Conservation (phyloP, 1,139 yeast species). For the Diutina neorugosa region DNA sequence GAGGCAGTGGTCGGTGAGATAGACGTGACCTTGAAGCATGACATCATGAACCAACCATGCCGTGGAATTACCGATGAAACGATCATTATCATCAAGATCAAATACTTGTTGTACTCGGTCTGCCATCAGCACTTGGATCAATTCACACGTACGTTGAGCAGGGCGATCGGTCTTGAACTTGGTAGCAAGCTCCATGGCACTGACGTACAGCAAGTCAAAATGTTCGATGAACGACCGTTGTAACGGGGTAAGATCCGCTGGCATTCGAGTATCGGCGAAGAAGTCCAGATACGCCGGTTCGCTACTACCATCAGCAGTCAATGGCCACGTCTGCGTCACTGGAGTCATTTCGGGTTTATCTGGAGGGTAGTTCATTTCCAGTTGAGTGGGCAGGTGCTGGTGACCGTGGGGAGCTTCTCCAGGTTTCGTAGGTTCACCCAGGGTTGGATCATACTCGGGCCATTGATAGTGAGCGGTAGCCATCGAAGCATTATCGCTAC, state of each 20-base stretch:
- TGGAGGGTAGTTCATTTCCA: not conserved
- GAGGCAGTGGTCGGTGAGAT: constrained; percentile 52
- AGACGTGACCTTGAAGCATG: constrained; percentile 73
- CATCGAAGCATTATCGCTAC: not conserved
- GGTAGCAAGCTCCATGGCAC: not conserved
- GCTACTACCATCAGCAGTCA: not conserved
- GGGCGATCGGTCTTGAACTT: not conserved
- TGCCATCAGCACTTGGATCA: not conserved
- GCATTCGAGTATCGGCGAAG: not conserved
- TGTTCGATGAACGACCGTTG: not conserved
- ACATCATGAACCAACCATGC: constrained; percentile 52
- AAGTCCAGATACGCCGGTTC: not conserved
- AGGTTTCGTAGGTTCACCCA: not conserved
- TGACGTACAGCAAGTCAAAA: not conserved
- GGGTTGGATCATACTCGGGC: not conserved
- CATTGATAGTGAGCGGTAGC: not conserved
- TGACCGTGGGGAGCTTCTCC: not conserved
- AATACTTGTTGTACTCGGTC: not conserved
- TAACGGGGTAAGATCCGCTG: not conserved
- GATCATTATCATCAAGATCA: not conserved
- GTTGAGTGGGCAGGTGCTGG: not conserved
- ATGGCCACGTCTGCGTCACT: not conserved
- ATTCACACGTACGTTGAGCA: not conserved
- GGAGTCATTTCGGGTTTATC: not conserved
- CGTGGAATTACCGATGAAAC: not conserved